Evolutionary conservation across 768 basidiomycete genomes (phyloP).

Genomic region (Leucogyrophana mollusca): DNA sequence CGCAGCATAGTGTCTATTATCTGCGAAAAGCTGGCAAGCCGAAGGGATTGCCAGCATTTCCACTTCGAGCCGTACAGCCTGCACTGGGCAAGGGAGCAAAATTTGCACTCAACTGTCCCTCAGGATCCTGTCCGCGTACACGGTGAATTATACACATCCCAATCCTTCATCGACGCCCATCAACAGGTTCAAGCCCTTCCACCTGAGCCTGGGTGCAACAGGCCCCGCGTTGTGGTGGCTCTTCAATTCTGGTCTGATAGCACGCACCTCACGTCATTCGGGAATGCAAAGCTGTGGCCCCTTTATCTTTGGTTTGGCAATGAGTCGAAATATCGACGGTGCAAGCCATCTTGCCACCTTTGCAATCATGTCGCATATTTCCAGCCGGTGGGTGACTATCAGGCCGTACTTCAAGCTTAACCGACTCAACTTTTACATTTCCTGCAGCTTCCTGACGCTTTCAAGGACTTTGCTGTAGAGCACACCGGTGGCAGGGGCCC

Average conservation of each 20-base stretch:
- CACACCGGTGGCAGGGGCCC: slow-evolving; percentile 1
- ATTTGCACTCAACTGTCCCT: slow-evolving; percentile 1
- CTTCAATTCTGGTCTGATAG: slow-evolving; percentile 29
- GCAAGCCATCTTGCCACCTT: slow-evolving; percentile 8
- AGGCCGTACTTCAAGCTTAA: not conserved
- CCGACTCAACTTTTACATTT: not conserved
- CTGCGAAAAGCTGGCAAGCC: slow-evolving; percentile 13
- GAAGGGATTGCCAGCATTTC: slow-evolving; percentile 11
- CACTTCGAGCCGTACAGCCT: slow-evolving; percentile 27
- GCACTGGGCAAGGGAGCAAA: slow-evolving; percentile 14
- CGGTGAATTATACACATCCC: slow-evolving; percentile 15
- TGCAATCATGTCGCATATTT: slow-evolving; percentile 11
- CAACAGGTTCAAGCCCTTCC: slow-evolving; percentile 9
- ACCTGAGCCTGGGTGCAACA: slow-evolving; percentile 12
- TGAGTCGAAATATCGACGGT: slow-evolving; percentile 17
- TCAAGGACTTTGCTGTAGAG: slow-evolving; percentile 9
- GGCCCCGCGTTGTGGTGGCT: slow-evolving; percentile 14
- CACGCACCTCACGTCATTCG: slow-evolving; percentile 28
- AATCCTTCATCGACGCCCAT: slow-evolving; percentile 8
- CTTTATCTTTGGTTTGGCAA: slow-evolving; percentile 19
- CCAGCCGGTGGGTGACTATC: slow-evolving; percentile 1
- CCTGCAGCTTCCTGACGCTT: slow-evolving; percentile 1
- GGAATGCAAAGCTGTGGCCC: slow-evolving; percentile 22
- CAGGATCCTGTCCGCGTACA: slow-evolving; percentile 1
- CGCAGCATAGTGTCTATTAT: slow-evolving; percentile 10